Evolutionary conservation across 2,329 filamentous ascomycete species (phyloP).

Genomic region (Cercospora sesami): DNA sequence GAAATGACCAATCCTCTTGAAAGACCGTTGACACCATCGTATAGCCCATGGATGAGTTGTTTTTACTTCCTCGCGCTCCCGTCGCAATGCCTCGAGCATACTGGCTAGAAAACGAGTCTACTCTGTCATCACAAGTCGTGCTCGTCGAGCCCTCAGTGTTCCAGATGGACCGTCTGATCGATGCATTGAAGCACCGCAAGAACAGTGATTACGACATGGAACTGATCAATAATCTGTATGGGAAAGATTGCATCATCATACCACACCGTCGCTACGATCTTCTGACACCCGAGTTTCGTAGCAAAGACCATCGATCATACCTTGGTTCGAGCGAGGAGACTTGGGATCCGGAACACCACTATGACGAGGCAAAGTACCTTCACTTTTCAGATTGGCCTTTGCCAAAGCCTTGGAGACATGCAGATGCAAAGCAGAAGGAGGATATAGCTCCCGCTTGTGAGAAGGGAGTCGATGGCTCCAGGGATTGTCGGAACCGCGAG

Average conservation of each 20-base stretch:
- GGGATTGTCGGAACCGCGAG: constrained; percentile 8
- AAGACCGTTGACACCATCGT: not conserved
- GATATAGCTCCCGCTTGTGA: too few relatives aligned
- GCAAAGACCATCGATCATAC: too few relatives aligned
- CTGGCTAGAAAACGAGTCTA: too few relatives aligned
- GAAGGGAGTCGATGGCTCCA: too few relatives aligned
- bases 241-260: too few relatives aligned
- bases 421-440: too few relatives aligned
- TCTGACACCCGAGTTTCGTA: too few relatives aligned
- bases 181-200: constrained; percentile 35
- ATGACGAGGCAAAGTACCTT: constrained; percentile 64
- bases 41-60: constrained; percentile 63
- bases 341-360: constrained; percentile 61
- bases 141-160: constrained; percentile 59
- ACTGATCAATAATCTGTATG: constrained; percentile 64
- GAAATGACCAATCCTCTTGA: too few relatives aligned
- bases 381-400: constrained; percentile 73
- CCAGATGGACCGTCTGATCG: constrained; percentile 52
- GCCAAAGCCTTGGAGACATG: constrained; percentile 59
- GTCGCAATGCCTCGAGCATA: too few relatives aligned
- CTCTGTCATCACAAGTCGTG: constrained; percentile 60
- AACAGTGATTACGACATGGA: constrained; percentile 71
- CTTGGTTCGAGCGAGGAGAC: constrained; percentile 59
- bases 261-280: too few relatives aligned
- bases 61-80: constrained; percentile 68